phyloP scores from a whole-genome alignment of 2,329 filamentous ascomycete species.

The Ophiostoma ips region DNA sequence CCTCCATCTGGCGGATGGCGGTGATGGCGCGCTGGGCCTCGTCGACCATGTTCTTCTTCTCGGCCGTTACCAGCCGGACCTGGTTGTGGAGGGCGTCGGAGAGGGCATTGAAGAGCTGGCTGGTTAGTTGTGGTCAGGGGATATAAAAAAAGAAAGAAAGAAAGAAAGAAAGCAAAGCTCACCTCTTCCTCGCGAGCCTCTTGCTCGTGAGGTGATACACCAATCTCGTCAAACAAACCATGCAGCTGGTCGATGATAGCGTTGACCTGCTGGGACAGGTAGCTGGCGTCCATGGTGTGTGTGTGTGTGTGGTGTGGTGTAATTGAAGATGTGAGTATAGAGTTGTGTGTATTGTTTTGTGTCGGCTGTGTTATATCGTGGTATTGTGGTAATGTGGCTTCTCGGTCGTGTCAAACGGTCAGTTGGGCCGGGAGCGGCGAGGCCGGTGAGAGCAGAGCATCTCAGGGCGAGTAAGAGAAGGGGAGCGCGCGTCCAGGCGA shows the following conservation, averaged over 20 bases:
- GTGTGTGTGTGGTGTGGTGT: background rate
- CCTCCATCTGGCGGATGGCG: conserved; percentile 85
- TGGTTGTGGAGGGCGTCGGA: conserved; percentile 88
- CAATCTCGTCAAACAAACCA: conserved; percentile 93
- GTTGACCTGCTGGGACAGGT: conserved; percentile 88
- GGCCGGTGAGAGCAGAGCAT: conserved; percentile 11
- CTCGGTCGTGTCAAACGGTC: background rate
- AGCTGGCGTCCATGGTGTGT: conserved; percentile 67
- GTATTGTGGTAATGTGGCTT: background rate
- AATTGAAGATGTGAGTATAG: background rate
- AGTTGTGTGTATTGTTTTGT: background rate
- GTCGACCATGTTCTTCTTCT: conserved; percentile 84
- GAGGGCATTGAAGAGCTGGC: conserved; percentile 74
- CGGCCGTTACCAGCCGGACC: conserved; percentile 65
- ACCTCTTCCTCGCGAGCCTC: conserved; percentile 84
- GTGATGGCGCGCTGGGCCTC: conserved; percentile 77
- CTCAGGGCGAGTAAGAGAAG: conserved; percentile 5
- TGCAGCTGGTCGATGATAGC: conserved; percentile 88
- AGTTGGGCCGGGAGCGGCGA: conserved; percentile 10
- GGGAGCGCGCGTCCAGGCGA: background rate
- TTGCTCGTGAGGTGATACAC: conserved; percentile 84
- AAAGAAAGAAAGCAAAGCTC: no score
- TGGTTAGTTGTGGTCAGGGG: no score
- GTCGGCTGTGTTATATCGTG: background rate
- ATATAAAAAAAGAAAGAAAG: no score